Evolutionary conservation across 139 green algal genomes (phyloP).

Genomic region (Closterium sp.): DNA sequence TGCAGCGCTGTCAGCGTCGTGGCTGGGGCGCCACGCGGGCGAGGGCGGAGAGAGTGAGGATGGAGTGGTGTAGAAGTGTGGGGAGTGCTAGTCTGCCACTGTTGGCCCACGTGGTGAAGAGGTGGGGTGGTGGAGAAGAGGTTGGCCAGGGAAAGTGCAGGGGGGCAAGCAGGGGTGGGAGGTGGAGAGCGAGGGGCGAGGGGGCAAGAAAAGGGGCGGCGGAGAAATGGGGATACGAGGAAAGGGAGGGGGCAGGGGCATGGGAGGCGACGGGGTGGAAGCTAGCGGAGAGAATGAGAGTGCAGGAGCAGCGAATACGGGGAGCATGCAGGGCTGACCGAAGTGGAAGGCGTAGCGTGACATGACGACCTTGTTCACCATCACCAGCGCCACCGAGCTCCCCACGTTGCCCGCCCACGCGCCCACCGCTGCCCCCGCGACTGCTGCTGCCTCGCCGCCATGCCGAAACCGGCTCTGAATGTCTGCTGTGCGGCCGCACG

Average conservation of each 20-base stretch:
- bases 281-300: not conserved
- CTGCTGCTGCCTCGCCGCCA: not conserved
- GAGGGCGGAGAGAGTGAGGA: not conserved
- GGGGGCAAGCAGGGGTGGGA: not conserved
- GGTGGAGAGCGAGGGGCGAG: not conserved
- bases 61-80: not conserved
- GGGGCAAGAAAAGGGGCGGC: no score
- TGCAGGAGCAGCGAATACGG: not conserved
- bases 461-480: no score
- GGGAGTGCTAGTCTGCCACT: no score
- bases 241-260: not conserved
- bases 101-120: no score
- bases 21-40: not conserved
- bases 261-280: not conserved
- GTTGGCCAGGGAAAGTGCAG: not conserved
- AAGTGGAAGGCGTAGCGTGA: slow-evolving; percentile 30
- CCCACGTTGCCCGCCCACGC: slow-evolving; percentile 40
- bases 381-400: slow-evolving; percentile 41
- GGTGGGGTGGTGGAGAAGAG: no score
- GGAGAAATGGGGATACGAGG: not conserved
- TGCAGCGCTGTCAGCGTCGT: slow-evolving; percentile 35
- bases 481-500: no score
- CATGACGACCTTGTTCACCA: slow-evolving; percentile 49
- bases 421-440: slow-evolving; percentile 4
- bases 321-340: not conserved